Conservation (phyloP, 768 basidiomycete genomes). For the Mycena haematopus region DNA sequence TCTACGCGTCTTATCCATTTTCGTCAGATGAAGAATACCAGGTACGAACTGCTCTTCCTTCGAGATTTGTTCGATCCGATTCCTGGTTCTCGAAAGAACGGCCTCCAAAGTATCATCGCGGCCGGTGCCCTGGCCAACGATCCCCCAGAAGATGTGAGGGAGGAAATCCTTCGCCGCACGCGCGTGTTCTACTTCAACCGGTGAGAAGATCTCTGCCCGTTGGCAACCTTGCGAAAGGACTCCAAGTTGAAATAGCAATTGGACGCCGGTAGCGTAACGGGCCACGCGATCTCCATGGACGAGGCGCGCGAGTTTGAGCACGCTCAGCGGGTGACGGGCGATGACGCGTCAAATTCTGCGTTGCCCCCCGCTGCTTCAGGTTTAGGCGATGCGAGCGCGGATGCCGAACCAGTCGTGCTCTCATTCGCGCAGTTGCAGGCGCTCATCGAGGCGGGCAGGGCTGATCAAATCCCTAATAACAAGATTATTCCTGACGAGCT, state of each 20-base stretch:
- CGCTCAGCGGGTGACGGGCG: slow-evolving; percentile 2
- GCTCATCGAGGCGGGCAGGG: slow-evolving; percentile 73
- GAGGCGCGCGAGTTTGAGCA: slow-evolving; percentile 47
- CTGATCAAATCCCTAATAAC: slow-evolving; percentile 81
- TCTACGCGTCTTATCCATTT: slow-evolving; percentile 25
- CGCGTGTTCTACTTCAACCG: slow-evolving; percentile 78
- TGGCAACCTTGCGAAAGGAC: slow-evolving; percentile 2
- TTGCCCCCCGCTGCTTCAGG: neutral
- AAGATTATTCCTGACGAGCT: slow-evolving; percentile 70
- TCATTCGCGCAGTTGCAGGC: slow-evolving; percentile 73
- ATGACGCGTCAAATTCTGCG: neutral
- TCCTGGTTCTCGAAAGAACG: slow-evolving; percentile 34
- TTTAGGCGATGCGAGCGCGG: neutral
- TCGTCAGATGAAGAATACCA: slow-evolving; percentile 29
- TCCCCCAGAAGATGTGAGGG: slow-evolving; percentile 45
- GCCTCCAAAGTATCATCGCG: slow-evolving; percentile 61
- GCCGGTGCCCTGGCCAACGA: slow-evolving; percentile 45
- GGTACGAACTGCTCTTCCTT: slow-evolving; percentile 12
- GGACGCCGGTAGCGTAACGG: slow-evolving; percentile 41
- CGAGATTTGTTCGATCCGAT: neutral
- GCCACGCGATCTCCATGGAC: slow-evolving; percentile 49
- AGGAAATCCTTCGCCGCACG: slow-evolving; percentile 57
- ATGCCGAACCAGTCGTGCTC: slow-evolving; percentile 51
- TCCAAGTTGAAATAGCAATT: neutral
- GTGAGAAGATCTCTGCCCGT: slow-evolving; percentile 35